Percentiles rank a stretch among this genome's conserved stretches.
Evolutionary conservation across 495 filamentous ascomycete species (phyloP).

Genomic region (Usnea hakonensis): DNA sequence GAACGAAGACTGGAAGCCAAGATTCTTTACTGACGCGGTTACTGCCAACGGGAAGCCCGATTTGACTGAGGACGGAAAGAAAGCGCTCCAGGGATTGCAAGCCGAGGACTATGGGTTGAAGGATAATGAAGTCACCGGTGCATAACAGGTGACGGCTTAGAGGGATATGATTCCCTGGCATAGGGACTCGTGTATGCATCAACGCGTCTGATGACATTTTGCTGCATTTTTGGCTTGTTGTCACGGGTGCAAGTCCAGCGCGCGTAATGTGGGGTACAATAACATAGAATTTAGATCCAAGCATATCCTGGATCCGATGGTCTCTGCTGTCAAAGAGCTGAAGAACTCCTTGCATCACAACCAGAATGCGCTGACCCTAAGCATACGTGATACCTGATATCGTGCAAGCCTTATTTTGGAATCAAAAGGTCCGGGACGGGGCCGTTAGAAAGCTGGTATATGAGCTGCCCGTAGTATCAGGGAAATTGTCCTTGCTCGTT

Average conservation of each 20-base stretch:
- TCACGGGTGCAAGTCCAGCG: neutral
- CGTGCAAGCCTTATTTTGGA: neutral
- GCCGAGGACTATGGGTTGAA: conserved; percentile 49
- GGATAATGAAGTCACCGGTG: conserved; percentile 37
- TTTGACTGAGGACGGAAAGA: conserved; percentile 67
- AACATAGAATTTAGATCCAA: neutral
- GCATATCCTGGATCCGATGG: neutral
- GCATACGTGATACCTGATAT: neutral
- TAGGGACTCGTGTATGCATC: neutral
- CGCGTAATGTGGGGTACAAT: neutral
- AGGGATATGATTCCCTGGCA: neutral
- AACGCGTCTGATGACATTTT: neutral
- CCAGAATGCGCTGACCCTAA: neutral
- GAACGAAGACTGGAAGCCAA: conserved; percentile 67
- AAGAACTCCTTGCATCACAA: neutral
- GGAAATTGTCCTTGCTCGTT: neutral
- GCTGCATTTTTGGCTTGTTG: conserved; percentile 1
- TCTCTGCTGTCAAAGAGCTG: neutral
- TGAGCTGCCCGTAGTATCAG: neutral
- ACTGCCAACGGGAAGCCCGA: conserved; percentile 70
- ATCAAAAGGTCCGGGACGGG: neutral
- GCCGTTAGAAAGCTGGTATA: neutral
- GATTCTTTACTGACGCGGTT: conserved; percentile 74
- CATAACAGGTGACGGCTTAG: conserved; percentile 2
- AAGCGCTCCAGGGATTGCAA: conserved; percentile 62